These are phyloP conservation scores for Myriangium duriaei DNA, from an alignment of 2,329 filamentous ascomycete genomes.

Conservation along the genomic window DNA sequence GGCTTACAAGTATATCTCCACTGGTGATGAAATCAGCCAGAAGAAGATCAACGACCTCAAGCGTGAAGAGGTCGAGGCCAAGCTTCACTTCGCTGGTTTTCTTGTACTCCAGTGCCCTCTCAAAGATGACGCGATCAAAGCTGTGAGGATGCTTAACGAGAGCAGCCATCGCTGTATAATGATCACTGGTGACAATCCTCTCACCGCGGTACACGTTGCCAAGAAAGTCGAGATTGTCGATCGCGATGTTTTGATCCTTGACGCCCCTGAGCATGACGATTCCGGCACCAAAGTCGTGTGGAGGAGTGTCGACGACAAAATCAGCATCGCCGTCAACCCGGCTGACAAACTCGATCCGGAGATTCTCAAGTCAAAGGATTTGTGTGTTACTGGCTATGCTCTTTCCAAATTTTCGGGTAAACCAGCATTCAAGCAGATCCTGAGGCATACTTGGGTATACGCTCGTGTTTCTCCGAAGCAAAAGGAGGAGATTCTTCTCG, in stretches of 20 bases:
- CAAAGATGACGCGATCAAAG: conserved; percentile 89
- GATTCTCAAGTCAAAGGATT: conserved; percentile 74
- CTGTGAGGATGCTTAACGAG: conserved; percentile 94
- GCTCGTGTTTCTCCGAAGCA: conserved; percentile 96
- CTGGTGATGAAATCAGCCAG: conserved; percentile 68
- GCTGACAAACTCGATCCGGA: conserved; percentile 65
- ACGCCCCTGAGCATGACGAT: conserved; percentile 81
- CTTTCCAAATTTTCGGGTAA: conserved; percentile 79
- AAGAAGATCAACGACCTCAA: conserved; percentile 85
- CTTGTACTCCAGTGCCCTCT: conserved; percentile 88
- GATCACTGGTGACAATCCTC: conserved; percentile 97
- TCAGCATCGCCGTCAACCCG: conserved; percentile 74
- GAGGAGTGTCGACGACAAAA: conserved; percentile 87
- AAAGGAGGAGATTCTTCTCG: conserved; percentile 96
- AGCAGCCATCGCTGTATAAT: conserved; percentile 97
- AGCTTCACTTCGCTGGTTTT: conserved; percentile 84
- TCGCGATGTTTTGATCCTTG: conserved; percentile 83
- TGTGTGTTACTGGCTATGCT: conserved; percentile 93
- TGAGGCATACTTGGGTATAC: conserved; percentile 93
- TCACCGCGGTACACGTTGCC: conserved; percentile 92
- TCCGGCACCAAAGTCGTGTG: conserved; percentile 75
- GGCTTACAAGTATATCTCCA: conserved; percentile 81
- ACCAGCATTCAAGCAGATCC: conserved; percentile 59
- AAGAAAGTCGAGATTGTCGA: conserved; percentile 96
- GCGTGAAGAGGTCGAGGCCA: conserved; percentile 79